A percentile compares a stretch with the other conserved stretches of the same genome.
phyloP scores from a whole-genome alignment of 495 filamentous ascomycete species.

The Aspergillus steynii region DNA sequence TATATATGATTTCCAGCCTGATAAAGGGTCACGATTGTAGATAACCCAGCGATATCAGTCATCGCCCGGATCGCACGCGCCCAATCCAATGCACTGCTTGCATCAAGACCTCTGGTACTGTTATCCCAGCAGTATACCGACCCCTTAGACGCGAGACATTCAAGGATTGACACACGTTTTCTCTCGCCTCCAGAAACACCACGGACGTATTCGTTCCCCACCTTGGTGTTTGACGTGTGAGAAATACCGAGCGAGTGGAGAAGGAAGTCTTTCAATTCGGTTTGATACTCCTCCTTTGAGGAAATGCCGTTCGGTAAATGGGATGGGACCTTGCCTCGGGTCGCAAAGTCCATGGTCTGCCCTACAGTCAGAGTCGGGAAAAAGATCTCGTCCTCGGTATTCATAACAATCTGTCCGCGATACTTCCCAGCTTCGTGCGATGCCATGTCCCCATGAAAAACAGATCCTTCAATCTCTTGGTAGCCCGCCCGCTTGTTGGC shows the following conservation, averaged over 20 bases:
- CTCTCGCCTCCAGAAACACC: slow-evolving; percentile 81
- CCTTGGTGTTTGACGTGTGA: slow-evolving; percentile 73
- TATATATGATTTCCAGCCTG: slow-evolving; percentile 64
- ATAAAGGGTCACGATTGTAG: slow-evolving; percentile 52
- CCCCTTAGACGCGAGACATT: slow-evolving; percentile 59
- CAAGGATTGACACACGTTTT: slow-evolving; percentile 61
- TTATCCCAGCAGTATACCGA: slow-evolving; percentile 64
- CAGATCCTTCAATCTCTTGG: not conserved
- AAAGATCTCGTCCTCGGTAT: slow-evolving; percentile 66
- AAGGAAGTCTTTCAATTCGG: slow-evolving; percentile 66
- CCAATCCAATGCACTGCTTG: slow-evolving; percentile 56
- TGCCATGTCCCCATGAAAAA: not conserved
- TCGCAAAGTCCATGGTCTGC: slow-evolving; percentile 69
- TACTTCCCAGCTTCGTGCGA: slow-evolving; percentile 54
- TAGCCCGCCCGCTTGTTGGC: not conserved
- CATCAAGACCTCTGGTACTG: slow-evolving; percentile 59
- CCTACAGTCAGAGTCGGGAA: slow-evolving; percentile 67
- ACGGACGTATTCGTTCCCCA: slow-evolving; percentile 73
- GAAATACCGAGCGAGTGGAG: slow-evolving; percentile 70
- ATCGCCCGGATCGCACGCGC: slow-evolving; percentile 45
- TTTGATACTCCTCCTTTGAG: slow-evolving; percentile 11
- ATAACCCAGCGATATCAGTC: slow-evolving; percentile 43
- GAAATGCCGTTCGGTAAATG: slow-evolving; percentile 33
- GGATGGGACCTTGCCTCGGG: slow-evolving; percentile 33
- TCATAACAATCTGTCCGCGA: slow-evolving; percentile 68